phyloP scores from a whole-genome alignment of 2,329 filamentous ascomycete genomes.

The Hypoxylon sp. region DNA sequence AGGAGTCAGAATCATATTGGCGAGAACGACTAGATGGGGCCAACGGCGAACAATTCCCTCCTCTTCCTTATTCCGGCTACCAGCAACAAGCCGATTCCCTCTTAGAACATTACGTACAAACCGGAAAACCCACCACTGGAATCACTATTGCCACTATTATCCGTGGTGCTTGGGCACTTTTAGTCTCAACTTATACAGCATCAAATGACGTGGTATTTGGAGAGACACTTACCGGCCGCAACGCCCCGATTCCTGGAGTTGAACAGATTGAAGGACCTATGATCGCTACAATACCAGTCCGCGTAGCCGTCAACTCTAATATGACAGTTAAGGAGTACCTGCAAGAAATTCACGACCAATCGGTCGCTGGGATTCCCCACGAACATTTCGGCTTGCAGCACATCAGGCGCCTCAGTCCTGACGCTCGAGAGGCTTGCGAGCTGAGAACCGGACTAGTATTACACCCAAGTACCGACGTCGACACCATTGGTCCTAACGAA shows the following conservation, averaged over 20 bases:
- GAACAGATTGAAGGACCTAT: conserved; percentile 73
- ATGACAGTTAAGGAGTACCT: conserved; percentile 67
- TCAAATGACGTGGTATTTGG: conserved; percentile 70
- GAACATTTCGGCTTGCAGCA: conserved; percentile 75
- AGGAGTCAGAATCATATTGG: conserved; percentile 64
- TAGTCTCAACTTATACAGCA: conserved; percentile 68
- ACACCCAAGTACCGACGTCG: conserved; percentile 60
- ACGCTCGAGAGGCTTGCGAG: conserved; percentile 70
- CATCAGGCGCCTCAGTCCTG: conserved; percentile 70
- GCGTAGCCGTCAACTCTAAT: conserved; percentile 62
- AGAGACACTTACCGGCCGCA: conserved; percentile 71
- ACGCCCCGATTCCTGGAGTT: conserved; percentile 63
- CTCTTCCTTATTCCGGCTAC: conserved; percentile 63
- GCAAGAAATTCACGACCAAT: conserved; percentile 69
- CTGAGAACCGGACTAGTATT: conserved; percentile 70
- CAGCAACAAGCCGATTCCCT: conserved; percentile 68
- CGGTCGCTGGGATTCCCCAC: conserved; percentile 71
- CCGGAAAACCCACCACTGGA: conserved; percentile 55
- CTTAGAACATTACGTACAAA: conserved; percentile 66
- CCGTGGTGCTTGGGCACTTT: conserved; percentile 71
- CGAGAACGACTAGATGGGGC: conserved; percentile 62
- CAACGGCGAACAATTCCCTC: conserved; percentile 63
- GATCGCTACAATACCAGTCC: conserved; percentile 72
- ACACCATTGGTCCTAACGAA: conserved; percentile 49
- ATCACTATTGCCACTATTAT: conserved; percentile 70